Base-by-base conservation (phyloP, 129 eudicot genomes). In the Lactuca saligna region DNA sequence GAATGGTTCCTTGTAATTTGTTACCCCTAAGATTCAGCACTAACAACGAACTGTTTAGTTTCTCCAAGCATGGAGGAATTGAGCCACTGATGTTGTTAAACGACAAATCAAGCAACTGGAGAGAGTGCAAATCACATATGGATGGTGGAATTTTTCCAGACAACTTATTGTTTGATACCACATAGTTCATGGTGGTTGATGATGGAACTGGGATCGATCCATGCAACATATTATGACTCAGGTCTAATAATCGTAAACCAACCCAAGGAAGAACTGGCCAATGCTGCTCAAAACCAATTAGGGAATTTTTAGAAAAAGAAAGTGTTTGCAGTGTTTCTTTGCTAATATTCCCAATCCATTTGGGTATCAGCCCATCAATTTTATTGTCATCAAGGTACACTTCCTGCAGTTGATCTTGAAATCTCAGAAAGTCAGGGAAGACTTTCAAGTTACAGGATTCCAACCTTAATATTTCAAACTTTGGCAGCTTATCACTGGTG, bases 11-110 rank as follows among this genome's bases (percentile, higher is more conserved):
- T 7, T 55, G 75, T 7, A 78, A 78, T 14, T 5, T 49, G 69
- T 78, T 78, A 12, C 53, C 11, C 34, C 51, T 48, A 14, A 78
- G 55, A 51, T 71, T 66, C 54, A 78, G 4, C 13, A 71, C 69
- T n/a, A 46, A 8, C 54, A 77, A 54, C 0, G 73, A 49, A 12
- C 54, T 58, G 25, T 37, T 63, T 17, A 76, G 12, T 20, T 42
- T 63, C 41, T 16, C 66, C 38, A 78, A 65, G 46, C 82, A 78
- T 56, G 70, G 56, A 34, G 78, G 73, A 57, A 78, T 25, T 16
- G 56, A 16, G n/a, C 82, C 82, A 50, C n/a, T 72, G 8, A 78
- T 65, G 54, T 65, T 65, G 63, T 71, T 78, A n/a, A 57, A 71
- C 3, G 77, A 70, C 54, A 78, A 57, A 57, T 71, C 78, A 10